These are phyloP conservation scores for Dipteronia sinensis DNA, from an alignment of 345 rosid genomes.

Conservation along the genomic window DNA sequence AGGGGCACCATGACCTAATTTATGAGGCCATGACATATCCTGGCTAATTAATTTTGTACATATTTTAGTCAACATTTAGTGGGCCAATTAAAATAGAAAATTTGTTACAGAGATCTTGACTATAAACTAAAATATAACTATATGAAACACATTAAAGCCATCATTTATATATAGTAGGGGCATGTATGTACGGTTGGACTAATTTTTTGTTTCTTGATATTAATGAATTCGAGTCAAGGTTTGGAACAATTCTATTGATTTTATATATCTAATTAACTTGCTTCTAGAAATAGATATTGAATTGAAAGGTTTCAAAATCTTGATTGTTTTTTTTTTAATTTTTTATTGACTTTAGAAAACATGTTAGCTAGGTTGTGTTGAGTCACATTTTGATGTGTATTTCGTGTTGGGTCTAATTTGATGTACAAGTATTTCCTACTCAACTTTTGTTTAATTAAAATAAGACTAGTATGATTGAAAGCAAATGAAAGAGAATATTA, in stretches of 20 bases:
- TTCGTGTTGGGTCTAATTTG: background rate
- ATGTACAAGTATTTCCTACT: background rate
- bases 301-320: background rate
- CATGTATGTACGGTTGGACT: constrained; percentile 1
- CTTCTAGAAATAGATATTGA: background rate
- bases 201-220: background rate
- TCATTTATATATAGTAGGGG: background rate
- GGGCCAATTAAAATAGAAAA: background rate
- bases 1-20: background rate
- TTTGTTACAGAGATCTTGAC: background rate
- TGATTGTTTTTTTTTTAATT: too few species aligned
- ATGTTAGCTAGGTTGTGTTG: background rate
- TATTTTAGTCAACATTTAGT: background rate
- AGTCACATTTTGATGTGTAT: background rate
- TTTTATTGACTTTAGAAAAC: background rate
- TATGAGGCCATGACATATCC: background rate
- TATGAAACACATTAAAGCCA: background rate
- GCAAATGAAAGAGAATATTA: too few species aligned
- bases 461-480: too few species aligned
- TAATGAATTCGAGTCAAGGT: background rate
- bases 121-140: background rate
- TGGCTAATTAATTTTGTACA: background rate
- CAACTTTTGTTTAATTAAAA: background rate
- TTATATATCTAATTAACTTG: background rate
- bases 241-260: background rate